These are phyloP conservation scores for Begonia fuchsioides DNA, from an alignment of 306 rosid species.

Conservation along the genomic window DNA sequence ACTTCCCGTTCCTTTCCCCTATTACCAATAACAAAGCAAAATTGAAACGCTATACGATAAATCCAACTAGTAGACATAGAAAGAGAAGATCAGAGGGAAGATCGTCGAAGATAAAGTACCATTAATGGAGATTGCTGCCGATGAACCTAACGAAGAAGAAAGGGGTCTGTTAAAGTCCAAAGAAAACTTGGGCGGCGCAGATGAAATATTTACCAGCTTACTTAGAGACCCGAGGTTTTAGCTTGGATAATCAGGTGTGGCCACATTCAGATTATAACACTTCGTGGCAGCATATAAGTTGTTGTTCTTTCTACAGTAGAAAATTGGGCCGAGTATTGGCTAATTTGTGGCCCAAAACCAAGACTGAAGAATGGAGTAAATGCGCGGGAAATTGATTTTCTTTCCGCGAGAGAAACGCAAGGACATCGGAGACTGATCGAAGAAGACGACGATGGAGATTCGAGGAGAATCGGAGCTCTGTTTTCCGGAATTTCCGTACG, in stretches of 20 bases:
- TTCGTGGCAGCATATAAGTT: no score
- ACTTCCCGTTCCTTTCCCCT: slow-evolving; percentile 98
- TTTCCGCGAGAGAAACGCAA: slow-evolving; percentile 7
- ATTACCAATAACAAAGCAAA: background rate
- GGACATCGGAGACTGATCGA: background rate
- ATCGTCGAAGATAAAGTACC: slow-evolving; percentile 20
- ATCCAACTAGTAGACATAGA: background rate
- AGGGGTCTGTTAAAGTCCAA: slow-evolving; percentile 3
- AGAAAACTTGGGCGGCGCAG: slow-evolving; percentile 10
- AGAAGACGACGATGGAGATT: slow-evolving; percentile 8
- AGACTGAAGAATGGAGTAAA: background rate
- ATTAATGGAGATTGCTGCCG: slow-evolving; percentile 26
- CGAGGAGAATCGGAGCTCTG: slow-evolving; percentile 11
- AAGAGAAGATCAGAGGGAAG: background rate
- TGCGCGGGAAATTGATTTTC: slow-evolving; percentile 5
- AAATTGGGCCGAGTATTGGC: no score
- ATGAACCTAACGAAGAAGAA: slow-evolving; percentile 21
- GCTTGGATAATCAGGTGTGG: background rate
- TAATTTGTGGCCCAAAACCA: background rate
- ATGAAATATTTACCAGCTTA: slow-evolving; percentile 7
- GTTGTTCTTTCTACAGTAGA: no score
- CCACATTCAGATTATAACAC: no score
- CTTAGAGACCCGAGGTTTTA: slow-evolving; percentile 12
- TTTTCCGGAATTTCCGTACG: slow-evolving; percentile 62
- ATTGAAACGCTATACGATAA: background rate